These are phyloP conservation scores for Hemileia vastatrix DNA, from an alignment of 1,284 basidiomycete species.

Conservation along the genomic window DNA sequence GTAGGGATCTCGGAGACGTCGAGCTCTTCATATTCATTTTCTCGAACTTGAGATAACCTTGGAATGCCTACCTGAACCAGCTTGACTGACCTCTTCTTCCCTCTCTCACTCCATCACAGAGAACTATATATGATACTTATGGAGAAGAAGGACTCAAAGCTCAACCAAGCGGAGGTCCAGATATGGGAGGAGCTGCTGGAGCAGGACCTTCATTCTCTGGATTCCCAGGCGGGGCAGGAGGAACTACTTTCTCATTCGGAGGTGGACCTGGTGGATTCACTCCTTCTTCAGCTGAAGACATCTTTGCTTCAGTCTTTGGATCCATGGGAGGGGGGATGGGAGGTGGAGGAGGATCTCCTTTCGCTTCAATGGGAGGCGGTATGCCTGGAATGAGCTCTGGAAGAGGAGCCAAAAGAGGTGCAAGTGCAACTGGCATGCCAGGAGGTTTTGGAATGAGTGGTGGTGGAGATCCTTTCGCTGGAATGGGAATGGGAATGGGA, in stretches of 20 bases:
- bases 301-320: slow-evolving; percentile 67
- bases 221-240: slow-evolving; percentile 30
- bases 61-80: no score
- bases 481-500: slow-evolving; percentile 27
- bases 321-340: no score
- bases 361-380: slow-evolving; percentile 44
- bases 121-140: slow-evolving; percentile 40
- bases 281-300: slow-evolving; percentile 73
- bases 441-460: slow-evolving; percentile 24
- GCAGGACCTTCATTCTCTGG: slow-evolving; percentile 23
- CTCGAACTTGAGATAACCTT: no score
- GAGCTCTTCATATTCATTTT: no score
- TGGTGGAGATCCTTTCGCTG: slow-evolving; percentile 23
- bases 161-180: slow-evolving; percentile 25
- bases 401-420: slow-evolving; percentile 20
- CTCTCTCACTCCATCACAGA: slow-evolving; percentile 4
- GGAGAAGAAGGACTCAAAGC: slow-evolving; percentile 43
- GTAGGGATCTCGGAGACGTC: no score
- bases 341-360: slow-evolving; percentile 27
- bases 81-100: no score
- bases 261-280: slow-evolving; percentile 52
- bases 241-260: no score
- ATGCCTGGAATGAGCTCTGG: slow-evolving; percentile 48
- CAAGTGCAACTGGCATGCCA: background rate
- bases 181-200: slow-evolving; percentile 20